A percentile compares a stretch with the other conserved stretches of the same genome.
Conservation (phyloP, 164 flowering plant species). For the Paratinospora sagittata region DNA sequence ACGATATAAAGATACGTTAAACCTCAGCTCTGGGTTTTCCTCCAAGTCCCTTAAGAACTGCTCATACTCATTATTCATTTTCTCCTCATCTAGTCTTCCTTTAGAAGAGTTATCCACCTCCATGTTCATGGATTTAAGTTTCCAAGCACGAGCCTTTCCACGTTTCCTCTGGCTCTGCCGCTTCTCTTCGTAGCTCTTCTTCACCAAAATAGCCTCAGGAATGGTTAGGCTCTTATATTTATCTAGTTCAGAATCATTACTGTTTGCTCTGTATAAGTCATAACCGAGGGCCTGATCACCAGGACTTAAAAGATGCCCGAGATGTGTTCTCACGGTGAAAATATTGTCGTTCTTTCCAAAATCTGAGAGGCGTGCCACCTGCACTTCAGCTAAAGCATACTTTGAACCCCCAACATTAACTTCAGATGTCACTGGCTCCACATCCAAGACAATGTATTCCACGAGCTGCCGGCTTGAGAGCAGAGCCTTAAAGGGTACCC, state of each 20-base stretch:
- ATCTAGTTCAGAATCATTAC: slow-evolving; percentile 47
- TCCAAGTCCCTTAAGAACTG: slow-evolving; percentile 54
- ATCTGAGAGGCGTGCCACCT: slow-evolving; percentile 59
- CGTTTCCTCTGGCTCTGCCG: slow-evolving; percentile 32
- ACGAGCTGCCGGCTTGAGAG: slow-evolving; percentile 57
- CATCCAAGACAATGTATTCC: slow-evolving; percentile 50
- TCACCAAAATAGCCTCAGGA: slow-evolving; percentile 49
- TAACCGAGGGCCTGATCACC: slow-evolving; percentile 66
- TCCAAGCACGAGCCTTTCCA: slow-evolving; percentile 26
- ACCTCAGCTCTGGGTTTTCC: slow-evolving; percentile 61
- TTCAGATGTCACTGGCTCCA: slow-evolving; percentile 32
- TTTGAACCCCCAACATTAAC: slow-evolving; percentile 41
- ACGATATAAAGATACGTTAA: slow-evolving; percentile 48
- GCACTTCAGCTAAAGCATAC: slow-evolving; percentile 51
- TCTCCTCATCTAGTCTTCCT: slow-evolving; percentile 34
- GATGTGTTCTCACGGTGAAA: slow-evolving; percentile 43
- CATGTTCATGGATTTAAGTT: slow-evolving; percentile 40
- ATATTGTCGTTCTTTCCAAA: slow-evolving; percentile 53
- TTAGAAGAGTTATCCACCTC: slow-evolving; percentile 37
- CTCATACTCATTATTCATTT: slow-evolving; percentile 44
- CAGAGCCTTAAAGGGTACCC: slow-evolving; percentile 39
- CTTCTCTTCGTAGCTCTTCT: slow-evolving; percentile 64
- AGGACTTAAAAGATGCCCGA: slow-evolving; percentile 51
- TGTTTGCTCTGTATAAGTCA: slow-evolving; percentile 52
- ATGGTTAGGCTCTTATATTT: slow-evolving; percentile 40